phyloP scores from a whole-genome alignment of 768 basidiomycete genomes.

The Phylloporus sp. region DNA sequence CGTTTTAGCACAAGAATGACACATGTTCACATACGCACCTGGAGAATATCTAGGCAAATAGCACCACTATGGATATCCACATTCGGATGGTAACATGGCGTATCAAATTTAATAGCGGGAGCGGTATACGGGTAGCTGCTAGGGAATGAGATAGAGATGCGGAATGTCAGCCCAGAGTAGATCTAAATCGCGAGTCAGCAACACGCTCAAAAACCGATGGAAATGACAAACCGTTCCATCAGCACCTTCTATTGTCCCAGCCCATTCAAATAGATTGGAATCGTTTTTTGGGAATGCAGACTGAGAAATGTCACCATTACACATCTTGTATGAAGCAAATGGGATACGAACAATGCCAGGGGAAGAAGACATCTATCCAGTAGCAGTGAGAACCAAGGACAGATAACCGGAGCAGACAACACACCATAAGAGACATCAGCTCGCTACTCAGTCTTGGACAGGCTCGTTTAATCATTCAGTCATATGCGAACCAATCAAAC shows the following conservation, averaged over 20 bases:
- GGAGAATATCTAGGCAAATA: conserved; percentile 85
- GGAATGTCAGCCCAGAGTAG: conserved; percentile 76
- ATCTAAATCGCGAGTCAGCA: conserved; percentile 42
- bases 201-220: background rate
- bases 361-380: conserved; percentile 76
- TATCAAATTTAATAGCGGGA: conserved; percentile 82
- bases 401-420: conserved; percentile 26
- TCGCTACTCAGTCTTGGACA: conserved; percentile 65
- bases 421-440: conserved; percentile 85
- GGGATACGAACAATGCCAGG: conserved; percentile 69
- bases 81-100: conserved; percentile 90
- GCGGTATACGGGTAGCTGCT: conserved; percentile 85
- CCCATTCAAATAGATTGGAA: conserved; percentile 86
- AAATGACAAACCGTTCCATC: conserved; percentile 49
- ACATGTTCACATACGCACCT: conserved; percentile 42
- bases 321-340: background rate
- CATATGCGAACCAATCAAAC: background rate
- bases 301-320: conserved; percentile 34
- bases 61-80: conserved; percentile 74
- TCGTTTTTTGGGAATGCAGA: conserved; percentile 89
- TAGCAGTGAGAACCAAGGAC: conserved; percentile 3
- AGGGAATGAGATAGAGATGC: conserved; percentile 81
- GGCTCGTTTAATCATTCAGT: conserved; percentile 2
- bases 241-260: conserved; percentile 83
- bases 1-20: conserved; percentile 5